Base-by-base conservation (phyloP, 257 asterid genomes). In the Jasminum sambac region DNA sequence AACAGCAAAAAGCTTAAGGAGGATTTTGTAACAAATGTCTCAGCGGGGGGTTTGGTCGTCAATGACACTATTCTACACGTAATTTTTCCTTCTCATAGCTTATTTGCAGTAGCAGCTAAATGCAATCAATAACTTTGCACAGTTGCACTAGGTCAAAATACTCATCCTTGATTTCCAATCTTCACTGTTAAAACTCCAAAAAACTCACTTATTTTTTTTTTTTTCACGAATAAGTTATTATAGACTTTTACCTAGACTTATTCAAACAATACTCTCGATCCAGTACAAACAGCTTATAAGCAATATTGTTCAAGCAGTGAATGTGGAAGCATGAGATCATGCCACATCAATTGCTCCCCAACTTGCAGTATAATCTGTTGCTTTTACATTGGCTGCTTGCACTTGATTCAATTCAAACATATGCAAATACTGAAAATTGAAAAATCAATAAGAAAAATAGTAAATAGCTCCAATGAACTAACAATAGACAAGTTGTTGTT, bases 61-160 rank as follows among this genome's bases (percentile, higher is more conserved):
- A 94, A 94, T 44, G 98, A 94, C 36, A 83, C 88, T 44, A 39
- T 80, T 75, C 66, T 90, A 57, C 97, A 89, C 59, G 98, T 90
- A 87, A 83, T 79, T 64, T 36, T 74, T 75, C 34, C 72, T 76
- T 13, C 64, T 61, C 14, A 9, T n/a, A 23, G 11, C 25, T 24
- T n/a, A n/a, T n/a, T n/a, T n/a, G n/a, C n/a, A n/a, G n/a, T n/a
- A n/a, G n/a, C n/a, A n/a, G n/a, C n/a, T n/a, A n/a, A n/a, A n/a
- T n/a, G n/a, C n/a, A n/a, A n/a, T n/a, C n/a, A n/a, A n/a, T n/a
- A n/a, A n/a, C n/a, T n/a, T n/a, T n/a, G n/a, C n/a, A n/a, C n/a
- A n/a, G n/a, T n/a, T n/a, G n/a, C n/a, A n/a, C n/a, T n/a, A n/a
- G n/a, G n/a, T n/a, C n/a, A n/a, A n/a, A n/a, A n/a, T n/a, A n/a